Conservation (phyloP, 1,139 yeast species). For the Saccharomycopsis phalli region DNA sequence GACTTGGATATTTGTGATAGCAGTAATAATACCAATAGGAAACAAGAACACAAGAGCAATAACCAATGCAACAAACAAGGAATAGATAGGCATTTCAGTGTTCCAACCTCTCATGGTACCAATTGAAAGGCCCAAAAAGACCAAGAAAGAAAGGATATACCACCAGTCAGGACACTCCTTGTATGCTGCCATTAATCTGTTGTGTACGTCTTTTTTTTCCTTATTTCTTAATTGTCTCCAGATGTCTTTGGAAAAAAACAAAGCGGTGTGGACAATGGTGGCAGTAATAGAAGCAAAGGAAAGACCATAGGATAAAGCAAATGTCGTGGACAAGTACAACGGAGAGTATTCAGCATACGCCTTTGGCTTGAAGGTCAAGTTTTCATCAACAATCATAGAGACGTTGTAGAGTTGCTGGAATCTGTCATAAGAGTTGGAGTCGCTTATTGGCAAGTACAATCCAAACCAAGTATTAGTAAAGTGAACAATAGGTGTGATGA, state of each 20-base stretch:
- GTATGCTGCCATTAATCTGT: slow-evolving; percentile 51
- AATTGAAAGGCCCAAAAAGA: slow-evolving; percentile 43
- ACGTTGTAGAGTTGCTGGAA: slow-evolving; percentile 38
- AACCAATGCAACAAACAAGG: slow-evolving; percentile 43
- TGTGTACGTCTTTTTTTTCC: slow-evolving; percentile 51
- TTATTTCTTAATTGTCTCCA: slow-evolving; percentile 35
- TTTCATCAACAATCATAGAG: slow-evolving; percentile 34
- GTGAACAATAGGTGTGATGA: slow-evolving; percentile 38
- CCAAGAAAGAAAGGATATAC: slow-evolving; percentile 40
- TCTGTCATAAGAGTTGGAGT: slow-evolving; percentile 36
- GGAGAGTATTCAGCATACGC: slow-evolving; percentile 50
- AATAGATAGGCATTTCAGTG: slow-evolving; percentile 48
- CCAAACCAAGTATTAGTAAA: slow-evolving; percentile 45
- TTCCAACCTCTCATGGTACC: slow-evolving; percentile 34
- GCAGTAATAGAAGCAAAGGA: slow-evolving; percentile 57
- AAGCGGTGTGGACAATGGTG: slow-evolving; percentile 43
- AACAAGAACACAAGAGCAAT: slow-evolving; percentile 44
- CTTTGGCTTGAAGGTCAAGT: slow-evolving; percentile 36
- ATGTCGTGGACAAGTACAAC: slow-evolving; percentile 54
- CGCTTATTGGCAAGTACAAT: slow-evolving; percentile 41
- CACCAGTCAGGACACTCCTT: slow-evolving; percentile 63
- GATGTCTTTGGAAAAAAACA: slow-evolving; percentile 51
- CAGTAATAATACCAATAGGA: slow-evolving; percentile 46
- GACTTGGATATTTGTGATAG: slow-evolving; percentile 45
- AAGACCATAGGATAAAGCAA: slow-evolving; percentile 52